Evolutionary conservation across 805 yeast species (phyloP).

Genomic region (Yarrowia keelungensis): DNA sequence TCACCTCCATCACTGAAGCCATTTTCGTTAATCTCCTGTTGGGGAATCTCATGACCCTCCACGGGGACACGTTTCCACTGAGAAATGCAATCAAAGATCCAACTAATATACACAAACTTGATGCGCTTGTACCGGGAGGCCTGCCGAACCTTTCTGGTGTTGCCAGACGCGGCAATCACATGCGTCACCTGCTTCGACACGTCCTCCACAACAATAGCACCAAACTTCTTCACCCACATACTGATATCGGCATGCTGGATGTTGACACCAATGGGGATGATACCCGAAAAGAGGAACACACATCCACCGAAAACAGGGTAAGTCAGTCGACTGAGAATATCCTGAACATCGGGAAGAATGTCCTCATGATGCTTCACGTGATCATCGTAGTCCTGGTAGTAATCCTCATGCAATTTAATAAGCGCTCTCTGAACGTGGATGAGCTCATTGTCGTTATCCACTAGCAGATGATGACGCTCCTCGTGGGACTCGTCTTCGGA

Average conservation of each 20-base stretch:
- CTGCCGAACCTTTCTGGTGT: conserved; percentile 82
- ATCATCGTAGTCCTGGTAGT: conserved; percentile 60
- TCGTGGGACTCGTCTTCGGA: conserved; percentile 36
- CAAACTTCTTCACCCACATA: conserved; percentile 90
- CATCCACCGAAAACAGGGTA: conserved; percentile 68
- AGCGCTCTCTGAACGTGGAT: conserved; percentile 67
- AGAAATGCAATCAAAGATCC: conserved; percentile 88
- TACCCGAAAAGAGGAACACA: conserved; percentile 81
- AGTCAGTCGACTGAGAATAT: conserved; percentile 71
- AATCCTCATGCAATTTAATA: conserved; percentile 67
- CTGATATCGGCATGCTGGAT: conserved; percentile 84
- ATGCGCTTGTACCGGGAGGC: conserved; percentile 70
- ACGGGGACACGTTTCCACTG: conserved; percentile 77
- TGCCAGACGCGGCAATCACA: conserved; percentile 79
- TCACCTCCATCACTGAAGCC: conserved; percentile 49
- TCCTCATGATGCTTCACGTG: conserved; percentile 24
- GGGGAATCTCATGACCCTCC: conserved; percentile 53
- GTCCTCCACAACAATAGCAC: conserved; percentile 80
- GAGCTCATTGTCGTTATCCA: conserved; percentile 84
- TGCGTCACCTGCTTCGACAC: conserved; percentile 81
- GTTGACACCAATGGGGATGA: conserved; percentile 83
- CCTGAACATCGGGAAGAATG: conserved; percentile 47
- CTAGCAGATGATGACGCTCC: conserved; percentile 56
- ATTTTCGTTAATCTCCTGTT: conserved; percentile 41
- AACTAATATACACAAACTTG: conserved; percentile 86